Percentiles rank a stretch among this genome's conserved stretches.
phyloP scores from a whole-genome alignment of 2,329 filamentous ascomycete species.

The Aureobasidium sp. region DNA sequence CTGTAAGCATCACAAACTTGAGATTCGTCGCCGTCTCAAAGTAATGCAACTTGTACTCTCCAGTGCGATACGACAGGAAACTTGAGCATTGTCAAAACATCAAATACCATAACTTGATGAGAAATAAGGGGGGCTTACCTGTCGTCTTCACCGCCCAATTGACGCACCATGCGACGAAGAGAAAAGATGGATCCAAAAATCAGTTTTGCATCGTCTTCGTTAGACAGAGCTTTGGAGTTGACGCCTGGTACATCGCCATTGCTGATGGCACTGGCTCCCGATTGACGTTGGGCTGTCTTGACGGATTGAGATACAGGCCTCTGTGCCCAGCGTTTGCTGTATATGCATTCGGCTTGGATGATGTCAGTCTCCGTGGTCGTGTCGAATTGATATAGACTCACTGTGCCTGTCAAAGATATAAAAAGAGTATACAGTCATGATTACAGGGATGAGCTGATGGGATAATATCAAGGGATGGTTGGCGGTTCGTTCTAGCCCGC shows the following conservation, averaged over 20 bases:
- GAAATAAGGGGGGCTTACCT: slow-evolving; percentile 34
- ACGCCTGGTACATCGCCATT: slow-evolving; percentile 31
- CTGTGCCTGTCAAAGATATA: slow-evolving; percentile 99
- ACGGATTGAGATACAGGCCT: slow-evolving; percentile 36
- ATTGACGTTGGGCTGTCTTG: slow-evolving; percentile 43
- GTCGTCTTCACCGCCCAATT: slow-evolving; percentile 88
- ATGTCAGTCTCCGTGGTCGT: neutral
- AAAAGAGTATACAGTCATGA: slow-evolving; percentile 93
- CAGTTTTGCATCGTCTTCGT: slow-evolving; percentile 84
- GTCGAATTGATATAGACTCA: slow-evolving; percentile 34
- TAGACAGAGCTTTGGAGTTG: slow-evolving; percentile 39
- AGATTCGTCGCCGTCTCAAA: slow-evolving; percentile 95
- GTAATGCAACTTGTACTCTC: slow-evolving; percentile 96
- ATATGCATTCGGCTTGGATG: slow-evolving; percentile 83
- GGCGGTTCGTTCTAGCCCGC: slow-evolving; percentile 7
- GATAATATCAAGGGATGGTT: neutral
- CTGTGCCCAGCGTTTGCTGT: slow-evolving; percentile 76
- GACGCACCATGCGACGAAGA: slow-evolving; percentile 90
- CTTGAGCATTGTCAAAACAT: slow-evolving; percentile 36
- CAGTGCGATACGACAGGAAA: slow-evolving; percentile 89
- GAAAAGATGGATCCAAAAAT: slow-evolving; percentile 97
- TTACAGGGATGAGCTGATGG: slow-evolving; percentile 17
- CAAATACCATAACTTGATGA: neutral
- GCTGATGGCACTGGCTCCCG: slow-evolving; percentile 38
- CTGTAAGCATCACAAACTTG: slow-evolving; percentile 94